Base-by-base conservation (phyloP, 2,329 filamentous ascomycete genomes). In the Aschersonia sp. region DNA sequence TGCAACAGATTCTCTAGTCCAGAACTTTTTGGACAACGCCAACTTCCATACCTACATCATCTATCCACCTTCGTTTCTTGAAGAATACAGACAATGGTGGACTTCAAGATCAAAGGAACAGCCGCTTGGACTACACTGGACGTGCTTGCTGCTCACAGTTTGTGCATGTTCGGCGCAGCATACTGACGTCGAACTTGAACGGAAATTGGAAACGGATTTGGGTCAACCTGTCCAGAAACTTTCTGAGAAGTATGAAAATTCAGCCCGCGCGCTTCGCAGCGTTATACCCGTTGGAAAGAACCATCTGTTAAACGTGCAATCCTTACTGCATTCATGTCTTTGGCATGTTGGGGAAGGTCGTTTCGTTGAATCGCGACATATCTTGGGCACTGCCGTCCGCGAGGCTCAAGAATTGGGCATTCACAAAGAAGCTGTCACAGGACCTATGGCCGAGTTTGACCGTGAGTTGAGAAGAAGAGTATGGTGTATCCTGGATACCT, bases 1-100 rank as follows among this genome's bases (percentile, higher is more conserved):
- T 12, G 35, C 12, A 7, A 38, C 9, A 67, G 65, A 67, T 49
- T 54, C 53, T 7, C 55, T 67, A 5, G 58, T 67, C 7, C 60
- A 67, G 40, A 64, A 65, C 52, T 67, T 67, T 47, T 53, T 67
- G 10, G 56, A 58, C 45, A 57, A 59, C 41, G 63, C 62, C 51
- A 67, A 67, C 50, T 66, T 57, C 45, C 64, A 66, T 50, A 63
- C 65, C 56, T 67, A 67, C 49, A 61, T 66, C 45, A 52, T 66
- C 31, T 65, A 67, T 47, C 61, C 65, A 0, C 51, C 58, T 0
- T 54, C 56, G 4, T 66, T 67, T 38, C 38, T 65, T 9, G 58
- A 61, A 38, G 62, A 66, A 30, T 67, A 67, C 43, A 54, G 59
- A 35, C 49, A 53, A 10, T 67, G 65, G 65, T 67, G 64, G 61